Evolutionary conservation across 345 rosid species (phyloP), one percentile per base, ranked within the genome.

Genomic region (Gynandropsis gynandra): DNA sequence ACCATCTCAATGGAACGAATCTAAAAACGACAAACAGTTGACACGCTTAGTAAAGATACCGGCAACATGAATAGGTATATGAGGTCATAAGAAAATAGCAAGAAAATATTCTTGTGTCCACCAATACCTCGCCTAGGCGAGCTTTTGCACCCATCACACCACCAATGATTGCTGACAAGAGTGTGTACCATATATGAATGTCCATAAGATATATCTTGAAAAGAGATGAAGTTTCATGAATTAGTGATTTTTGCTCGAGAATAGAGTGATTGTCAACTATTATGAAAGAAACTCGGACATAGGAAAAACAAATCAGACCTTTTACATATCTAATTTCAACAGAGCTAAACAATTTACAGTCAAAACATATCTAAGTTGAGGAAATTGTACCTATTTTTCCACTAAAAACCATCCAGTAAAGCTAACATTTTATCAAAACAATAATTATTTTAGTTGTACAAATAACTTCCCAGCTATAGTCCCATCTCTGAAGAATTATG

Each of bases 131-230:
- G 67, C 98, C 98, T 62, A 92, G 70, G 55, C 98, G 95, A 72
- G 75, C 93, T 59, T 89, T 73, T 53, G 98, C 98, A 55, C 98
- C 98, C 95, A 92, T 92, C 42, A 92, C 87, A 51, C 98, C 98
- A 64, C 97, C 98, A 61, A 92, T 65, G 65, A 92, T 69, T 62
- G 98, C 97, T 10, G 98, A 92, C 58, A 92, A 68, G 50, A 92
- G 65, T 48, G 97, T 92, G 74, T 92, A 82, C 84, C 84, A 92
- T 73, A 92, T 92, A 64, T 82, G 83, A 58, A 92, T 73, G 71
- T 92, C 98, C 98, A 92, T 87, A 59, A 92, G 59, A 81, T 92
- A 92, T 60, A 92, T 85, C 97, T 92, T 64, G 29, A 54, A 11
- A 63, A 12, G 4, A 16, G 12, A 53, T 8, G 18, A 59, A 53